phyloP scores from a whole-genome alignment of 106 monocot genomes.

The Hemerocallis citrina region DNA sequence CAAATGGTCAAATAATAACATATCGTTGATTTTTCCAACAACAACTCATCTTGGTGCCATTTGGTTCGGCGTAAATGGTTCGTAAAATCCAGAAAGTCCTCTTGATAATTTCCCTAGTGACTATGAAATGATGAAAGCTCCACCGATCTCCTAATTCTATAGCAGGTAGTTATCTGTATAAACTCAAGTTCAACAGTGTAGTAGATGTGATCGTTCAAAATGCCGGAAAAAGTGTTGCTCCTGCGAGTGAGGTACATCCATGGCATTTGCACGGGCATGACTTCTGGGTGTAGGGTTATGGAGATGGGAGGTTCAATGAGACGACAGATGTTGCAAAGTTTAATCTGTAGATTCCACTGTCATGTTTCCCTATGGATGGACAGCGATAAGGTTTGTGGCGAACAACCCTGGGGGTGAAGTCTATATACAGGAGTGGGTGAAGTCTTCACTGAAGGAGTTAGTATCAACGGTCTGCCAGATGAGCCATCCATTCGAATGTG shows the following conservation, averaged over 20 bases:
- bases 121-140: slow-evolving; percentile 46
- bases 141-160: slow-evolving; percentile 37
- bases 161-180: slow-evolving; percentile 37
- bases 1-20: slow-evolving; percentile 71
- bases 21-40: slow-evolving; percentile 49
- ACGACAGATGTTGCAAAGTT: slow-evolving; percentile 20
- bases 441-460: slow-evolving; percentile 49
- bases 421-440: slow-evolving; percentile 72
- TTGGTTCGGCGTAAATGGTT: slow-evolving; percentile 19
- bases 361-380: slow-evolving; percentile 68
- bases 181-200: slow-evolving; percentile 39
- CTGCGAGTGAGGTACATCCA: slow-evolving; percentile 60
- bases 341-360: slow-evolving; percentile 65
- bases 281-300: slow-evolving; percentile 72
- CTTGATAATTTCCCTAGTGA: slow-evolving; percentile 31
- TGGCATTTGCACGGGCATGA: slow-evolving; percentile 87
- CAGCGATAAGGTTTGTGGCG: slow-evolving; percentile 46
- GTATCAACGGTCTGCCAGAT: slow-evolving; percentile 27
- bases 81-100: slow-evolving; percentile 25
- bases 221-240: slow-evolving; percentile 48
- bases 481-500: slow-evolving; percentile 57
- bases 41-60: slow-evolving; percentile 52
- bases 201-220: slow-evolving; percentile 70
- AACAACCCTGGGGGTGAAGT: slow-evolving; percentile 66
- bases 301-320: slow-evolving; percentile 43